These are phyloP conservation scores for Teunomyces kruisii DNA, from an alignment of 805 yeast species.

Conservation along the genomic window DNA sequence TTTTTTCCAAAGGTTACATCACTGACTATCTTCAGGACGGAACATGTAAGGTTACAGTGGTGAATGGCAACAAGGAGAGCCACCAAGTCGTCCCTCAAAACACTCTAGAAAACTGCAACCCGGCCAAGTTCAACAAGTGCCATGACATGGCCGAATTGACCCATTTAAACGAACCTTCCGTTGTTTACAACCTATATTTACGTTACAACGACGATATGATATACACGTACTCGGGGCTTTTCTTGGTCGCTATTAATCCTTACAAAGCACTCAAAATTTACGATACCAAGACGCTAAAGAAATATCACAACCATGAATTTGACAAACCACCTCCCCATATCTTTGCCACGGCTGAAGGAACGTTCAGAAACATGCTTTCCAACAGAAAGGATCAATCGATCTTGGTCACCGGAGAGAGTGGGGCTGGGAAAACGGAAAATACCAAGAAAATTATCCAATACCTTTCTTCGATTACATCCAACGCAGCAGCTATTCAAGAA, in stretches of 20 bases:
- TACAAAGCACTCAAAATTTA: conserved; percentile 76
- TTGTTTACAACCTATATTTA: conserved; percentile 75
- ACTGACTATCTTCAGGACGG: conserved; percentile 42
- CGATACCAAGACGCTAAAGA: conserved; percentile 52
- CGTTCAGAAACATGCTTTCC: conserved; percentile 70
- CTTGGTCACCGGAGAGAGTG: conserved; percentile 97
- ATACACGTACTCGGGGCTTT: conserved; percentile 93
- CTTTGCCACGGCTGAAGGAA: conserved; percentile 84
- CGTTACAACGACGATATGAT: conserved; percentile 78
- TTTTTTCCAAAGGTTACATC: conserved; percentile 63
- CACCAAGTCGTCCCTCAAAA: conserved; percentile 43
- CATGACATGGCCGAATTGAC: conserved; percentile 96
- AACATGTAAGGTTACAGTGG: conserved; percentile 36
- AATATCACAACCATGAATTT: conserved; percentile 47
- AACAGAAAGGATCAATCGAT: conserved; percentile 82
- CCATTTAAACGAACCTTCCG: conserved; percentile 91
- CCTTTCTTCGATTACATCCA: conserved; percentile 67
- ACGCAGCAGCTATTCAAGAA: conserved; percentile 12
- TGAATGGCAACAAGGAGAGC: conserved; percentile 42
- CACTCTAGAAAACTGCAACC: conserved; percentile 69
- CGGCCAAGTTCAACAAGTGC: conserved; percentile 84
- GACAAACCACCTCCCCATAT: conserved; percentile 73
- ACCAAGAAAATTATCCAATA: conserved; percentile 94
- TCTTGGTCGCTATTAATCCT: conserved; percentile 94
- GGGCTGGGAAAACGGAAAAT: conserved; percentile 98